Conservation (phyloP, 192 early-diverging fungal genomes). For the Mortierella alpina region DNA sequence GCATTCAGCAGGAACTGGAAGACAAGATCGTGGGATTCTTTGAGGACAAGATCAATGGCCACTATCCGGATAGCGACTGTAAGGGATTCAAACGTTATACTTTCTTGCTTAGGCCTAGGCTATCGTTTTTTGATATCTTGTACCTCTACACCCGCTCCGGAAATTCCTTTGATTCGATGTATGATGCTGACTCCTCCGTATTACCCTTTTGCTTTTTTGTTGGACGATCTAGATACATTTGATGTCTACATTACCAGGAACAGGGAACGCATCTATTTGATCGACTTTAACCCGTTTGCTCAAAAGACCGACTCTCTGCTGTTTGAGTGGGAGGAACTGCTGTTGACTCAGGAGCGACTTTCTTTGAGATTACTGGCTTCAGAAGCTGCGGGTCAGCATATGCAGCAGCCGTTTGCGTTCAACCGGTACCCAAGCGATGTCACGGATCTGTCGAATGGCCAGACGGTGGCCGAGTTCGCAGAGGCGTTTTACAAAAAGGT, state of each 20-base stretch:
- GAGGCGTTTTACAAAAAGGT: slow-evolving; percentile 64
- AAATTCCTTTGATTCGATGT: background rate
- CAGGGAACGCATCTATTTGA: slow-evolving; percentile 71
- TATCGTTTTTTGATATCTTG: slow-evolving; percentile 11
- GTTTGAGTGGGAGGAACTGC: slow-evolving; percentile 85
- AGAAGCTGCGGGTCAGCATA: slow-evolving; percentile 53
- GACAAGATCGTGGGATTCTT: slow-evolving; percentile 75
- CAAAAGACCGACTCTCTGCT: slow-evolving; percentile 84
- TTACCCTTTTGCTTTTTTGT: slow-evolving; percentile 4
- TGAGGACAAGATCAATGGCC: slow-evolving; percentile 65
- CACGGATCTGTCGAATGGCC: slow-evolving; percentile 78
- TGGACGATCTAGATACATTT: slow-evolving; percentile 75
- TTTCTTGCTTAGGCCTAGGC: background rate
- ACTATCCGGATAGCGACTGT: slow-evolving; percentile 78
- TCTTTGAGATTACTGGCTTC: slow-evolving; percentile 57
- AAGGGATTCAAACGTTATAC: slow-evolving; percentile 33
- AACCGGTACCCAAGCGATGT: slow-evolving; percentile 80
- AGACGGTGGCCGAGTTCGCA: slow-evolving; percentile 77
- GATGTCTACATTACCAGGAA: slow-evolving; percentile 87
- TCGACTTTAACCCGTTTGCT: slow-evolving; percentile 95
- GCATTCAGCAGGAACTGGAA: slow-evolving; percentile 67
- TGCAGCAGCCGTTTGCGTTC: slow-evolving; percentile 60
- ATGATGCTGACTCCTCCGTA: background rate
- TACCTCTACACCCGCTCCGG: background rate
- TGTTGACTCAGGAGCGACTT: slow-evolving; percentile 48